Conservation (phyloP, 345 rosid genomes). For the Dimocarpus longan region DNA sequence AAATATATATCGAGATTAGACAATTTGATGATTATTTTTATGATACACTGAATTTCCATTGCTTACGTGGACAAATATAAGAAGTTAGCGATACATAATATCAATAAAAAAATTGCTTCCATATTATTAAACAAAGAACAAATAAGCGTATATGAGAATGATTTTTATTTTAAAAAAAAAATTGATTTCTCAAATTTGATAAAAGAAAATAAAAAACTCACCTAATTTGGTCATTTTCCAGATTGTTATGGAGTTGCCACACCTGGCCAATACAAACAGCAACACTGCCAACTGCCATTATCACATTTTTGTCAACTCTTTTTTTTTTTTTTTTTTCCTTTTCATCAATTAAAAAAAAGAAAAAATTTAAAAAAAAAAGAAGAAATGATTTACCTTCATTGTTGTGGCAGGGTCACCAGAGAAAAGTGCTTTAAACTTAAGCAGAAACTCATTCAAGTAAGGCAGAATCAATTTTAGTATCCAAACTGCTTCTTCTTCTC, state of each 20-base stretch:
- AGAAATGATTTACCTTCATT: conserved; percentile 61
- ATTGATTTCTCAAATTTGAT: neutral
- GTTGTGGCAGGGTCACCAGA: conserved; percentile 92
- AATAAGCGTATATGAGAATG: too few species aligned
- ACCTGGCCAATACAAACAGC: conserved; percentile 77
- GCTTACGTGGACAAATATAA: too few species aligned
- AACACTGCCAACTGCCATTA: conserved; percentile 82
- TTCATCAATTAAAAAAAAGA: too few species aligned
- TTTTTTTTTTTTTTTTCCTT: too few species aligned
- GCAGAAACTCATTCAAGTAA: conserved; percentile 68
- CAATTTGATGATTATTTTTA: too few species aligned
- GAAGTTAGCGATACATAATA: too few species aligned
- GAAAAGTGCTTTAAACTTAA: conserved; percentile 73
- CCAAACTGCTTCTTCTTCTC: conserved; percentile 83
- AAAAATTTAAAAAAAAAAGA: too few species aligned
- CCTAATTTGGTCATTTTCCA: conserved; percentile 92
- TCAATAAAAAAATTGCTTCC: too few species aligned
- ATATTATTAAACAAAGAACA: too few species aligned
- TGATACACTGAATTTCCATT: too few species aligned
- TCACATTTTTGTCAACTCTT: conserved; percentile 29
- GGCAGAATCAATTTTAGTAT: conserved; percentile 70
- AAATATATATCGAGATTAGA: too few species aligned
- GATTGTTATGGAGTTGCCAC: conserved; percentile 81
- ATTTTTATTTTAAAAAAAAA: too few species aligned
- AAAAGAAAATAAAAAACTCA: conserved; percentile 20